Base-by-base conservation (phyloP, 2,329 filamentous ascomycete genomes). In the Pseudofabraea citricarpa region DNA sequence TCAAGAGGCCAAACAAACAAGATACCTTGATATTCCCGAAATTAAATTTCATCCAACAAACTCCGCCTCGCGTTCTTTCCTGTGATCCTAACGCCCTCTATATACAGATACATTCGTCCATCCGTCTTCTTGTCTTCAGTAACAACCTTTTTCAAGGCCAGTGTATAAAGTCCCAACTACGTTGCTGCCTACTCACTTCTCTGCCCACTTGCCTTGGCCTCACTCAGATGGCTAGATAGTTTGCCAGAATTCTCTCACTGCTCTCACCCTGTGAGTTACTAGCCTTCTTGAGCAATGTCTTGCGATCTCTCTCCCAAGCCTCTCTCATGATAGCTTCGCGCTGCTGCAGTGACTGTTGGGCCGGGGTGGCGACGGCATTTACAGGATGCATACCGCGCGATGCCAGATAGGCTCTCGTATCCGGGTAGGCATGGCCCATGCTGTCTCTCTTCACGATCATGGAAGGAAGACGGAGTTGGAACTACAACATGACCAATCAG, bases 391-490 rank as follows among this genome's bases (percentile, higher is more conserved):
- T 20, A 36, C 15, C 18, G 9, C n/a, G 16, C 29, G 37, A 15
- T 26, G 37, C 37, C 12, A 27, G 22, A 6, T 40, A 29, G 21
- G 29, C n/a, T 12, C 19, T 36, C 6, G 32, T 16, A 27, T 35
- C 21, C 6, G 22, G 40, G 13, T 13, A 26, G 19, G 45, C 36
- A 20, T 48, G 45, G 22, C 52, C 52, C 47, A 58, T 56, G 22
- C 46, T 50, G 23, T 61, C 58, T 27, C 58, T 51, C 7, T 52
- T 51, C 39, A 83, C 80, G 48, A 81, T 67, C 78, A 82, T 81
- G 1, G 76, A 81, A 2, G 79, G 79, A 15, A 81, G 67, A 19
- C 79, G 75, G 41, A 81, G 60, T 55, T 77, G 70, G 41, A 80
- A 67, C 77, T 80, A 39, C 15, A 4, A 18, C 24, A n/a, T n/a